These are phyloP conservation scores for Cyclanthera cordifolia DNA, from an alignment of 306 rosid species.

Conservation along the genomic window DNA sequence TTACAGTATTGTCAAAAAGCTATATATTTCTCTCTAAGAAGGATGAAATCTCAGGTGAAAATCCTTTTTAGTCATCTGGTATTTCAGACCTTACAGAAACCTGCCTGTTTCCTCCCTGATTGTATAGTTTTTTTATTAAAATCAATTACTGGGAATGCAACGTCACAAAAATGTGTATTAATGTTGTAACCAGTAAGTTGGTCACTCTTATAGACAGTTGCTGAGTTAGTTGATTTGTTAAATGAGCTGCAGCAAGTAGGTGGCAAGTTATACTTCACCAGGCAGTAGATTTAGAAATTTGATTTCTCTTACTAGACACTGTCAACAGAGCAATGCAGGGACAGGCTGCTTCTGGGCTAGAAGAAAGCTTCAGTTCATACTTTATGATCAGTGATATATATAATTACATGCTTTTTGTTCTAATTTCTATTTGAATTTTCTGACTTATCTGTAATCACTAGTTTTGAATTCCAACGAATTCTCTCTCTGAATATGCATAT, in stretches of 20 bases:
- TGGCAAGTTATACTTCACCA: background rate
- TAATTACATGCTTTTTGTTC: background rate
- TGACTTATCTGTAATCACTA: background rate
- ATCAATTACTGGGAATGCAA: background rate
- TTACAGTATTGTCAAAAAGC: background rate
- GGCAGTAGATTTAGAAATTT: background rate
- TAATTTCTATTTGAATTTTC: background rate
- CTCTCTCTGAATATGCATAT: background rate
- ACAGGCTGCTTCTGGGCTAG: background rate
- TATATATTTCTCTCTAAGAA: background rate
- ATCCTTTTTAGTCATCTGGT: background rate
- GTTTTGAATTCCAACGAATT: background rate
- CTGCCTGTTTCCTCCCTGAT: background rate
- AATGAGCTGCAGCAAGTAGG: background rate
- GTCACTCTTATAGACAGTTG: background rate
- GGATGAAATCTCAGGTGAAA: slow-evolving; percentile 2
- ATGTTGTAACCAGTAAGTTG: background rate
- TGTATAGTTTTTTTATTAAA: slow-evolving; percentile 6
- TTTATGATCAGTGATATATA: background rate
- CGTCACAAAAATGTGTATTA: background rate
- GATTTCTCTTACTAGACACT: background rate
- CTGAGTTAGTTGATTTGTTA: no score
- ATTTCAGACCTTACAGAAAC: background rate
- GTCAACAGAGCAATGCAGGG: background rate
- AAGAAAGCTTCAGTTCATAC: background rate